These are phyloP conservation scores for Lactifluus volemus DNA, from an alignment of 768 basidiomycete genomes.

Conservation along the genomic window DNA sequence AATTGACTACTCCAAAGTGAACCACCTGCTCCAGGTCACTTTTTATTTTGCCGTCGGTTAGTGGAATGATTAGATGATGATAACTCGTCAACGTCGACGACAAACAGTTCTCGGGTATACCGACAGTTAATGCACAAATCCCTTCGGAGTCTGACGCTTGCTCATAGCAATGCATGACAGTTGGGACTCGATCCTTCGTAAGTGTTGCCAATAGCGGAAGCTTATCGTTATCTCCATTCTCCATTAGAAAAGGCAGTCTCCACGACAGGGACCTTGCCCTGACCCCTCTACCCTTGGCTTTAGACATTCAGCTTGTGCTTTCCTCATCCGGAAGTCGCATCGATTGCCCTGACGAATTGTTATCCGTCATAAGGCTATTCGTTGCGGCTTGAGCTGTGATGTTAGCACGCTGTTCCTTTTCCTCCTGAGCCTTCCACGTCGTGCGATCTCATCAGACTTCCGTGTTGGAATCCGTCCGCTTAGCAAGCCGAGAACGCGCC, in stretches of 20 bases:
- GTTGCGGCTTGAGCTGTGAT: constrained; percentile 43
- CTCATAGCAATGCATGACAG: constrained; percentile 31
- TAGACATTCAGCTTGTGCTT: background rate
- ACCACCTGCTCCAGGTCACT: constrained; percentile 14
- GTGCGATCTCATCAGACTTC: constrained; percentile 29
- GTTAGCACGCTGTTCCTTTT: background rate
- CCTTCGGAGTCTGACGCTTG: constrained; percentile 33
- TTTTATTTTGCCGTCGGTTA: constrained; percentile 44
- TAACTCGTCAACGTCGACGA: constrained; percentile 32
- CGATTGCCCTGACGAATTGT: background rate
- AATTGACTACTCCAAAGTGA: background rate
- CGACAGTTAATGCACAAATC: background rate
- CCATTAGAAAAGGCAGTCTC: constrained; percentile 41
- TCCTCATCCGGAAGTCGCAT: background rate
- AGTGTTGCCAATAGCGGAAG: background rate
- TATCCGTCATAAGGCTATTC: constrained; percentile 31
- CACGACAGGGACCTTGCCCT: constrained; percentile 34
- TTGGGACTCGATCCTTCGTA: constrained; percentile 16
- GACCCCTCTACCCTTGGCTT: background rate
- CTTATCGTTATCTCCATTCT: constrained; percentile 24
- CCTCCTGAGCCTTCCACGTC: constrained; percentile 1
- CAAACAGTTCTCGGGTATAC: constrained; percentile 37
- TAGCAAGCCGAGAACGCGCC: background rate
- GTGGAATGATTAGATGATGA: constrained; percentile 46
- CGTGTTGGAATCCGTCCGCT: background rate